These are phyloP conservation scores for Maudiozyma saulgeensis DNA, from an alignment of 805 yeast species.

Conservation along the genomic window DNA sequence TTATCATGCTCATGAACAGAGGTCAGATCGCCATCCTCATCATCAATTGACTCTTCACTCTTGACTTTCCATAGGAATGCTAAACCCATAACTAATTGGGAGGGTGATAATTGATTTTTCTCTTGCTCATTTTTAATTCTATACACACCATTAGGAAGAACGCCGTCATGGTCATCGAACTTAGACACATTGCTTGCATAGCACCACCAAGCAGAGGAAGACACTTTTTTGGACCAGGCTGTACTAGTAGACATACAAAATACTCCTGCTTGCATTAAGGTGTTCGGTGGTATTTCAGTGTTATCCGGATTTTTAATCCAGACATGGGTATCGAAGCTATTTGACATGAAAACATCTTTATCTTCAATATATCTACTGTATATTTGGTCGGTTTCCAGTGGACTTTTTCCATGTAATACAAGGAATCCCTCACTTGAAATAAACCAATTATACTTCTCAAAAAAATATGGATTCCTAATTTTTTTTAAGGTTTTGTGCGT, in stretches of 20 bases:
- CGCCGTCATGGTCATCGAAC: constrained; percentile 45
- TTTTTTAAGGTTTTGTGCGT: constrained; percentile 46
- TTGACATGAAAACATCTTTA: constrained; percentile 69
- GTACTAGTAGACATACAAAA: constrained; percentile 71
- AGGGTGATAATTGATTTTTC: constrained; percentile 59
- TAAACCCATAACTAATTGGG: constrained; percentile 84
- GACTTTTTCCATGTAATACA: constrained; percentile 80
- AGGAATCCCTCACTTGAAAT: constrained; percentile 82
- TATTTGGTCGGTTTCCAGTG: constrained; percentile 67
- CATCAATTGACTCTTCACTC: constrained; percentile 23
- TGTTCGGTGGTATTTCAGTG: constrained; percentile 75
- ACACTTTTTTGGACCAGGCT: constrained; percentile 84
- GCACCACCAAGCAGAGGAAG: constrained; percentile 82
- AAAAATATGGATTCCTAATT: constrained; percentile 71
- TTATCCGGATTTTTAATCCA: constrained; percentile 72
- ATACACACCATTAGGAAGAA: constrained; percentile 55
- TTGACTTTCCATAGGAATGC: constrained; percentile 70
- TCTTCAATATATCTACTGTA: constrained; percentile 67
- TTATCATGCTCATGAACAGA: background rate
- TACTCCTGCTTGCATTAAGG: constrained; percentile 83
- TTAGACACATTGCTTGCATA: constrained; percentile 60
- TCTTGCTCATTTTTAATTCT: constrained; percentile 42
- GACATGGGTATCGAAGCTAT: constrained; percentile 62
- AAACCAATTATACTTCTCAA: constrained; percentile 93
- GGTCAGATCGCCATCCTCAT: background rate